These are phyloP conservation scores for Sherardia arvensis DNA, from an alignment of 257 asterid genomes.

Conservation along the genomic window DNA sequence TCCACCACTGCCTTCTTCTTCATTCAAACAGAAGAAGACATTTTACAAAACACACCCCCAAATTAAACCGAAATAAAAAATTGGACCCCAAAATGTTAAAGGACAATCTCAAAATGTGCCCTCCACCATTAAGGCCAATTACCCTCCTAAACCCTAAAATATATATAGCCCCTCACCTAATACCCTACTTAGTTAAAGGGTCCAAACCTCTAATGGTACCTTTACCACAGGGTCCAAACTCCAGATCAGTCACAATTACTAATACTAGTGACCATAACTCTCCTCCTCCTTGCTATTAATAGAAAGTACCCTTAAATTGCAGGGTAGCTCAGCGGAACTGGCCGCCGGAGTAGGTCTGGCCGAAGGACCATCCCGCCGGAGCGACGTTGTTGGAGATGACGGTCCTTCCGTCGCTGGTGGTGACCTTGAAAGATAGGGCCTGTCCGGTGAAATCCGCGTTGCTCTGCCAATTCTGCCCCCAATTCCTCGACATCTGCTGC, in stretches of 20 bases:
- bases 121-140: background rate
- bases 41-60: background rate
- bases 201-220: background rate
- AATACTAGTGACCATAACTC: background rate
- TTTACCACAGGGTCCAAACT: background rate
- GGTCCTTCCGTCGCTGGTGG: constrained; percentile 10
- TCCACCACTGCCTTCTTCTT: background rate
- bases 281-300: background rate
- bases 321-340: background rate
- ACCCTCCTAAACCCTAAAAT: background rate
- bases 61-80: no score
- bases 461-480: constrained; percentile 29
- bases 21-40: background rate
- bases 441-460: constrained; percentile 12
- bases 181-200: background rate
- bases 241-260: background rate
- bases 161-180: background rate
- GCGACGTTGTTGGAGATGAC: background rate
- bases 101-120: background rate
- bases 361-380: background rate
- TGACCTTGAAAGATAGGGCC: constrained; percentile 21
- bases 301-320: no score
- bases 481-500: constrained; percentile 17
- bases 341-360: background rate
- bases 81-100: background rate